Conservation (phyloP, 345 rosid species). For the Pistacia vera region DNA sequence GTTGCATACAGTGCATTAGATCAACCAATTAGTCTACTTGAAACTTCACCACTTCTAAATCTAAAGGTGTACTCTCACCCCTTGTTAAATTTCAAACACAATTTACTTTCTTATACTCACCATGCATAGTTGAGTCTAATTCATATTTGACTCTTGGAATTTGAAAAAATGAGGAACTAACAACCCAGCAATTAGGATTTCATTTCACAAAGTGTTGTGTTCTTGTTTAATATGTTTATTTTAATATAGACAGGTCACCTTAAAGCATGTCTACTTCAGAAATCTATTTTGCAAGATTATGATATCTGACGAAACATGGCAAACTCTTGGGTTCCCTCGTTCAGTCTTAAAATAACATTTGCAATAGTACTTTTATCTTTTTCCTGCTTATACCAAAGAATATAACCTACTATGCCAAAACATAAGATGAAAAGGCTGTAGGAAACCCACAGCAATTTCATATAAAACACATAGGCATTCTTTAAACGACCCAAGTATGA, state of each 20-base stretch:
- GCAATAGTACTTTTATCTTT: too few species aligned
- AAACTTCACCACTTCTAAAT: constrained; percentile 73
- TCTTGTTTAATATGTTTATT: too few species aligned
- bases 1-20: constrained; percentile 97
- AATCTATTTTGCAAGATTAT: too few species aligned
- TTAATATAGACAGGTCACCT: too few species aligned
- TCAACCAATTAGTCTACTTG: constrained; percentile 88
- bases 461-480: too few species aligned
- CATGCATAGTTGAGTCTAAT: too few species aligned
- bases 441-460: neutral
- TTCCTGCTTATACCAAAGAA: neutral
- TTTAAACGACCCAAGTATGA: neutral
- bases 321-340: too few species aligned
- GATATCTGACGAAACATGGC: too few species aligned
- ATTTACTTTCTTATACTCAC: neutral
- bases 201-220: too few species aligned
- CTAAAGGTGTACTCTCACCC: constrained; percentile 52
- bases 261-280: too few species aligned
- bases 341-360: too few species aligned
- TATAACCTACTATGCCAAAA: neutral
- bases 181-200: too few species aligned
- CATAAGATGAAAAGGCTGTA: neutral
- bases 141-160: neutral
- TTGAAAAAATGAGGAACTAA: neutral
- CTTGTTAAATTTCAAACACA: constrained; percentile 2